Evolutionary conservation across 2,329 filamentous ascomycete genomes (phyloP).

Genomic region (Exophiala aquamarina): DNA sequence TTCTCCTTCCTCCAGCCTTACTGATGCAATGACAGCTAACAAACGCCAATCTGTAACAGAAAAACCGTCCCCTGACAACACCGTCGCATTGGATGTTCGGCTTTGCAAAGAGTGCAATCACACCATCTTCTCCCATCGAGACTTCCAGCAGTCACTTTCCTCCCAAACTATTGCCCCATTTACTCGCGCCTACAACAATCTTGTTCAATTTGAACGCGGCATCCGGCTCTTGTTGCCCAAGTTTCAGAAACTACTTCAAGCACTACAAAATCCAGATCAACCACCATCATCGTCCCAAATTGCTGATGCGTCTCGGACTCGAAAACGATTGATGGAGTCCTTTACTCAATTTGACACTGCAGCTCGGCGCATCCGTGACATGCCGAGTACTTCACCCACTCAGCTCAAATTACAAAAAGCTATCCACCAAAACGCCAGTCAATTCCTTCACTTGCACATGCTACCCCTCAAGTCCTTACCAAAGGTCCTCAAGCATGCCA

Average conservation of each 20-base stretch:
- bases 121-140: constrained; percentile 69
- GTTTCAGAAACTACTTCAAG: constrained; percentile 74
- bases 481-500: constrained; percentile 64
- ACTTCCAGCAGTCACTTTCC: constrained; percentile 71
- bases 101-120: constrained; percentile 88
- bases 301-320: constrained; percentile 80
- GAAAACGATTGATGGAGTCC: constrained; percentile 84
- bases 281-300: constrained; percentile 70
- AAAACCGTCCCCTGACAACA: constrained; percentile 37
- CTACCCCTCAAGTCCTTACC: constrained; percentile 77
- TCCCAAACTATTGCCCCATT: constrained; percentile 60
- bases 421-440: constrained; percentile 77
- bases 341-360: constrained; percentile 85
- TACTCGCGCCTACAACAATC: constrained; percentile 71
- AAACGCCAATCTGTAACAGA: constrained; percentile 21
- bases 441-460: constrained; percentile 88
- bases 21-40: constrained; percentile 27
- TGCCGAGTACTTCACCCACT: constrained; percentile 69
- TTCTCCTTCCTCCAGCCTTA: constrained; percentile 6
- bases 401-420: constrained; percentile 76
- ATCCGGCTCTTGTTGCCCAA: constrained; percentile 78
- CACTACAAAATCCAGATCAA: constrained; percentile 70
- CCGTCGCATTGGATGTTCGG: constrained; percentile 73
- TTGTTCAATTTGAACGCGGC: constrained; percentile 83
- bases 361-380: constrained; percentile 75